Percentiles rank a stretch among this genome's conserved stretches.
These are phyloP conservation scores for Mycotypha africana DNA, from an alignment of 371 early-diverging fungal species.

Conservation along the genomic window DNA sequence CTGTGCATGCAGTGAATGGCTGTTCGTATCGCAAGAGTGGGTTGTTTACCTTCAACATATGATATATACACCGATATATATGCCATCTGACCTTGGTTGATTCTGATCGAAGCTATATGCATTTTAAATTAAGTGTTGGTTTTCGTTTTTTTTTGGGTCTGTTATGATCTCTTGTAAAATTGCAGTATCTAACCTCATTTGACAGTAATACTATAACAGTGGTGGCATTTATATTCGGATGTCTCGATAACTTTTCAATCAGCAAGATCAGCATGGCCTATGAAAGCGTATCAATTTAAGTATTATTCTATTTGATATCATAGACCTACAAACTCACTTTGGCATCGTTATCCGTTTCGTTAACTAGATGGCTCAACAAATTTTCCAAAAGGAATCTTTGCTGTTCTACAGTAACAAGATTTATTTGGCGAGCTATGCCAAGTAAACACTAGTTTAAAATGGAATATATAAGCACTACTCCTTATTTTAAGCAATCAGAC, in stretches of 20 bases:
- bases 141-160: no score
- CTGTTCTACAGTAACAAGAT: constrained; percentile 10
- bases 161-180: no score
- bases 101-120: constrained; percentile 26
- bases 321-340: constrained; percentile 16
- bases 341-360: constrained; percentile 16
- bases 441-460: constrained; percentile 11
- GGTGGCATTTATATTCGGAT: constrained; percentile 17
- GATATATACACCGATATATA: constrained; percentile 34
- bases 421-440: constrained; percentile 10
- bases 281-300: no score
- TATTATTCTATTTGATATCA: no score
- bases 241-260: constrained; percentile 15
- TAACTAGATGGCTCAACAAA: constrained; percentile 4
- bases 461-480: neutral
- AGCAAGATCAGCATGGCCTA: constrained; percentile 23
- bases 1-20: neutral
- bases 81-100: constrained; percentile 47
- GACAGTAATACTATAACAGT: constrained; percentile 11
- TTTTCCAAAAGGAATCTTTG: constrained; percentile 9
- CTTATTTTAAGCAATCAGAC: neutral
- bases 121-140: neutral
- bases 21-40: no score
- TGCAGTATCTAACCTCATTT: constrained; percentile 6
- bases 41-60: constrained; percentile 39